Evolutionary conservation across 805 yeast genomes (phyloP), one percentile per base, ranked within the genome.

Genomic region (Saccharomycopsis sp.): DNA sequence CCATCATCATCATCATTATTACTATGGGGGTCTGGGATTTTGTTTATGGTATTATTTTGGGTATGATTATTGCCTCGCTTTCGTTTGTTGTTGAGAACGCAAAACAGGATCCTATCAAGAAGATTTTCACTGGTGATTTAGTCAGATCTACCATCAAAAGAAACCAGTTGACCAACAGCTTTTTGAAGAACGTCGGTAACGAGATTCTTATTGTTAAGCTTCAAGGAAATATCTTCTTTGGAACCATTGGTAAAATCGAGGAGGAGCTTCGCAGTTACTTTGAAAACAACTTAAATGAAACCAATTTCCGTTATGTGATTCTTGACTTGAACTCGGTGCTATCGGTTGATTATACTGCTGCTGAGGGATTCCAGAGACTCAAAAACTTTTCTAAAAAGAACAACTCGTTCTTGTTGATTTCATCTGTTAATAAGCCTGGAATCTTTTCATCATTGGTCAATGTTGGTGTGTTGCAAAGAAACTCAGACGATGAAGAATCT

Each of bases 21-120:
- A 86, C 92, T 0, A 94, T 94, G 98, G 98, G 98, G 2, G 85
- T 87, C 1, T 86, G 89, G 80, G 99, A 94, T 73, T 94, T 94
- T 70, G 98, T 94, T 8, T 80, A 84, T 64, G 99, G 99, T 59
- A 89, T 94, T 34, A 73, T 93, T 58, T 92, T 86, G 19, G 99
- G 99, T 54, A 87, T 93, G 24, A 74, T 94, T 41, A 77, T 94
- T 57, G 98, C 99, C 0, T 92, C 97, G 69, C 80, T 93, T 66
- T 87, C 94, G n/a, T 94, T 92, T 74, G 89, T 94, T n/a, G 86
- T 92, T 53, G 96, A 89, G 63, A 94, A 96, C 20, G 91, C 96
- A 1, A 81, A 89, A 49, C 79, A 85, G 52, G 89, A 94, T 34
- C 91, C 93, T 15, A 83, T 94, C 20, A 80, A 83, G 61, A 93